phyloP scores from a whole-genome alignment of 345 rosid species.

The Ceriops decandra region DNA sequence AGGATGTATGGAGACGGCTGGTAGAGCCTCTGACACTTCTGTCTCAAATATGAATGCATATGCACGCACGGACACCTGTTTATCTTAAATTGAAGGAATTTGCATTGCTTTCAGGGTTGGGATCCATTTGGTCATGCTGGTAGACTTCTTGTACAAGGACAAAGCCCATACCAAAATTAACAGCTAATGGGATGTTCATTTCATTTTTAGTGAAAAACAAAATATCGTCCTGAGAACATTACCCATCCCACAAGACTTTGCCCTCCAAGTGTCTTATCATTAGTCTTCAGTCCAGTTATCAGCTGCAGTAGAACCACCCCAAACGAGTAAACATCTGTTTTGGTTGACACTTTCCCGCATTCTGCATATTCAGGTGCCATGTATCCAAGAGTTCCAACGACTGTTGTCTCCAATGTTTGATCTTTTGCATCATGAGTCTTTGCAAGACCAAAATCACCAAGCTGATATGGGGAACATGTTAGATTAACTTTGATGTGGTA shows the following conservation, averaged over 20 bases:
- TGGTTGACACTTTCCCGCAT: slow-evolving; percentile 53
- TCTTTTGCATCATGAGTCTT: slow-evolving; percentile 44
- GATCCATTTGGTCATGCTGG: too few species aligned
- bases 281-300: slow-evolving; percentile 56
- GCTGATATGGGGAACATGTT: slow-evolving; percentile 24
- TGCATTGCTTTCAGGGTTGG: too few species aligned
- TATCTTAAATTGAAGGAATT: too few species aligned
- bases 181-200: neutral
- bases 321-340: slow-evolving; percentile 65
- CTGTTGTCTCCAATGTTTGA: slow-evolving; percentile 45
- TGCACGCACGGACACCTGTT: too few species aligned
- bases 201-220: neutral
- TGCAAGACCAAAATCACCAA: slow-evolving; percentile 73
- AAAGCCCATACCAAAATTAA: too few species aligned
- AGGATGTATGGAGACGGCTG: too few species aligned
- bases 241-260: slow-evolving; percentile 76
- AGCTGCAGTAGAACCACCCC: slow-evolving; percentile 64
- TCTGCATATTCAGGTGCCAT: slow-evolving; percentile 73
- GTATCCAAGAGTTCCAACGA: slow-evolving; percentile 57
- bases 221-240: neutral
- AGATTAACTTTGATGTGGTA: neutral
- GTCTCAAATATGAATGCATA: too few species aligned
- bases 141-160: too few species aligned
- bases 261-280: slow-evolving; percentile 54
- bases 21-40: too few species aligned